Conservation (phyloP, 1,139 yeast species). For the Candida dubliniensis region DNA sequence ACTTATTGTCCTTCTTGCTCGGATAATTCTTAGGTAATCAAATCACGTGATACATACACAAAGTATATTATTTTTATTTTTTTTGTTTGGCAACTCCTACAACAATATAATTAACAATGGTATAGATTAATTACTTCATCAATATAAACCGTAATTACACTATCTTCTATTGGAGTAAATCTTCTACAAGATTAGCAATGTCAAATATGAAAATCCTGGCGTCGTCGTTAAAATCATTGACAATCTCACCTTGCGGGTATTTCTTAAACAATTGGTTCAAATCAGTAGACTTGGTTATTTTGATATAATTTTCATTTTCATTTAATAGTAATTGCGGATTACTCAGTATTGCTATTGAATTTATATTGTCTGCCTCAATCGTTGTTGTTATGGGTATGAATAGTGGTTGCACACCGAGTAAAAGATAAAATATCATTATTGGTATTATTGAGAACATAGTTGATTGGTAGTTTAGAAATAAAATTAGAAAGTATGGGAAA, state of each 20-base stretch:
- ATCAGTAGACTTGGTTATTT: neutral
- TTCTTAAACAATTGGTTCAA: neutral
- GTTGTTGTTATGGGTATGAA: neutral
- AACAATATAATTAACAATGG: too few species aligned
- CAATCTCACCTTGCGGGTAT: slow-evolving; percentile 10
- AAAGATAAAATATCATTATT: neutral
- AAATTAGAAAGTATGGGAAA: too few species aligned
- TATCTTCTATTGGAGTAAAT: neutral
- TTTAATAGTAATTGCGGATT: neutral
- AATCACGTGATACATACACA: too few species aligned
- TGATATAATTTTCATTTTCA: slow-evolving; percentile 1
- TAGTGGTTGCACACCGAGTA: neutral
- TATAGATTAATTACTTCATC: too few species aligned
- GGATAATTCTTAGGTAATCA: too few species aligned
- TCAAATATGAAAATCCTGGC: slow-evolving; percentile 9
- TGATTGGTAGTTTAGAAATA: too few species aligned
- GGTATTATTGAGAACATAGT: too few species aligned
- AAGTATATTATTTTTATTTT: too few species aligned
- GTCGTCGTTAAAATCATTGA: slow-evolving; percentile 9
- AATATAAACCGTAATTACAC: neutral
- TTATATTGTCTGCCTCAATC: neutral
- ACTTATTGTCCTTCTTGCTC: too few species aligned
- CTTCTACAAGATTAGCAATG: slow-evolving; percentile 3
- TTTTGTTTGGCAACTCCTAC: too few species aligned
- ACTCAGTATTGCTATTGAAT: neutral